phyloP scores from a whole-genome alignment of 176 grass and related monocot species.

The Musa schizocarpa region DNA sequence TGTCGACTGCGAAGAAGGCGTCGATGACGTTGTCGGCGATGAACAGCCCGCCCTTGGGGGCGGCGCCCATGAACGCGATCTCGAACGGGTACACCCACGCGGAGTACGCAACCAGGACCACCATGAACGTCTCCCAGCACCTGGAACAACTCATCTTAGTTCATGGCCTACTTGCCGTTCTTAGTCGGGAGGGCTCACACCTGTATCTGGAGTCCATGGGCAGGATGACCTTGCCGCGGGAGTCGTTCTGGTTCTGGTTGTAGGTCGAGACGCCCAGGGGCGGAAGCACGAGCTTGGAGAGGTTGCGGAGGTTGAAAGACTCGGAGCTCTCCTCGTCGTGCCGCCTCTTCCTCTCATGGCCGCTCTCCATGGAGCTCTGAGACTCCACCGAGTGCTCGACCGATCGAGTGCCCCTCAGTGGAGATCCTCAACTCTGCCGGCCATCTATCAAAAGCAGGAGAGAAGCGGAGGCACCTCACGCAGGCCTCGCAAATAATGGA shows the following conservation, averaged over 20 bases:
- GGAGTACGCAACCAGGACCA: conserved; percentile 82
- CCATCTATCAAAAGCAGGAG: too few relatives aligned
- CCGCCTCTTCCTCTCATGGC: background rate
- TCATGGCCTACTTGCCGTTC: background rate
- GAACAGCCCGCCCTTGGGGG: conserved; percentile 64
- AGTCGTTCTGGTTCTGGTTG: conserved; percentile 24
- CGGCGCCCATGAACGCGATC: conserved; percentile 83
- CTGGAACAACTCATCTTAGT: conserved; percentile 13
- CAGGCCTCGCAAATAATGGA: too few relatives aligned
- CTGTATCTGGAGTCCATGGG: conserved; percentile 85
- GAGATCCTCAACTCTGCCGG: too few relatives aligned
- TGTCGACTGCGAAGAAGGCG: conserved; percentile 72
- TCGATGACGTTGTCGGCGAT: conserved; percentile 63
- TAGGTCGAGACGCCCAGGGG: conserved; percentile 48
- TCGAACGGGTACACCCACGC: conserved; percentile 99
- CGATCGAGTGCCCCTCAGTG: background rate
- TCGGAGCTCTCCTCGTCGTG: conserved; percentile 22
- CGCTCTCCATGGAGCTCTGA: background rate
- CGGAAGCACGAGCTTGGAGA: conserved; percentile 78
- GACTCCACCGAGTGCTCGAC: background rate
- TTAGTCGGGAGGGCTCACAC: background rate
- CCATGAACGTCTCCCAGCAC: conserved; percentile 97
- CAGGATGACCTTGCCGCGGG: conserved; percentile 38
- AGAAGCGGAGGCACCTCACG: too few relatives aligned
- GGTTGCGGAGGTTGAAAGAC: conserved; percentile 58